Base-by-base conservation (phyloP, 1,284 basidiomycete species). In the Cryptococcus floricola region DNA sequence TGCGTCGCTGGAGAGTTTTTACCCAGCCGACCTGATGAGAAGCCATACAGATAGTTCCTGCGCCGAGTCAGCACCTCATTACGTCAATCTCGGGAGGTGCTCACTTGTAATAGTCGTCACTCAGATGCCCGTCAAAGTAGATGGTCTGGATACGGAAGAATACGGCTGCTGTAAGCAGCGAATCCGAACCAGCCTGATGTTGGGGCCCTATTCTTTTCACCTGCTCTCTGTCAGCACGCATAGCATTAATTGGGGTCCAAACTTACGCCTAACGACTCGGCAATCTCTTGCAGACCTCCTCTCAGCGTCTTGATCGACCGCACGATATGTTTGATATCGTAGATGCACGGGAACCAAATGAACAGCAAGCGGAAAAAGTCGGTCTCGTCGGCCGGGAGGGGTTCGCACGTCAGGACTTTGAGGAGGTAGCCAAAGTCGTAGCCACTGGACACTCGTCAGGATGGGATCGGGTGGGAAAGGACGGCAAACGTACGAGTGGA, bases 351-450 rank as follows among this genome's bases (percentile, higher is more conserved):
- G 78, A 99, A 98, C 95, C 95, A 98, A 65, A 86, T 87, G 61
- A 82, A 83, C 28, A 98, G 83, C 49, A 89, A 83, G 50, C 90
- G 84, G 74, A 98, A 97, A 78, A 98, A 98, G 18, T 85, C 84
- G 61, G 89, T 86, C 78, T 99, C 96, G 25, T 86, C 86, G 28
- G 87, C 84, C 3, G 96, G 96, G 60, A 98, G 79, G 44, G 91
- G 89, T 68, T 87, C 81, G 63, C 85, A 88, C 1, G 94, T 97
- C 49, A 99, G 83, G 50, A 98, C 84, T 76, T 96, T 96, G 76
- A 99, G 86, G 66, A 98, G 88, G 75, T 98, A 99, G 19, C 96
- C 95, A 79, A 99, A 98, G 77, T 99, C 95, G 78, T 98, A 98
- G 34, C 95, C 96, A 73, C 94, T 97, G 74, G 52, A 1, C 18